These are phyloP conservation scores for Lotmaria passim DNA, from an alignment of 208 protist species.

Conservation along the genomic window DNA sequence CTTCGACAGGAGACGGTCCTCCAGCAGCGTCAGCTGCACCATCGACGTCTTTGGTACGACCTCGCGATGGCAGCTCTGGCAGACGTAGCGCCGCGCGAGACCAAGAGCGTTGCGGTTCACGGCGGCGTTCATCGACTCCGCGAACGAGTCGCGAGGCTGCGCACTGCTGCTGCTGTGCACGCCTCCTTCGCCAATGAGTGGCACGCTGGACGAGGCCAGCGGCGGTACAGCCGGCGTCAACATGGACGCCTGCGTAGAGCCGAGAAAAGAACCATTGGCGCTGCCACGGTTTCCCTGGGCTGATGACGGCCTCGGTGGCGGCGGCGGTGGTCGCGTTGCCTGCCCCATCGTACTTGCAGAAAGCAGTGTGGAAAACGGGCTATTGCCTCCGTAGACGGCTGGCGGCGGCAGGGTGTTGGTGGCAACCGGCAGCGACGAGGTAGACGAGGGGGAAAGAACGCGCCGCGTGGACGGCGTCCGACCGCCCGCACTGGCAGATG, in stretches of 20 bases:
- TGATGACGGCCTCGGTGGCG: neutral
- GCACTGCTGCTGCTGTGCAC: neutral
- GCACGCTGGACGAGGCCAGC: slow-evolving; percentile 1
- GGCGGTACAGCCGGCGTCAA: slow-evolving; percentile 8
- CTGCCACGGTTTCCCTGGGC: neutral
- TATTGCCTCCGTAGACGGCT: neutral
- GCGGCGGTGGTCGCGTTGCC: neutral
- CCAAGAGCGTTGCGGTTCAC: neutral
- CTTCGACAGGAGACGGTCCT: slow-evolving; percentile 8
- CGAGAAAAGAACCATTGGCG: slow-evolving; percentile 13
- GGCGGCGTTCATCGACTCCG: slow-evolving; percentile 6
- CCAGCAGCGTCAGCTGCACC: slow-evolving; percentile 15
- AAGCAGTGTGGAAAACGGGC: neutral
- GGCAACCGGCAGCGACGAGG: neutral
- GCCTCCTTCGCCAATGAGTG: neutral
- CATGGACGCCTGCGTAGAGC: neutral
- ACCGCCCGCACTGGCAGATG: neutral
- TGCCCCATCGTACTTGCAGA: neutral
- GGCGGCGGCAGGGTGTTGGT: slow-evolving; percentile 14
- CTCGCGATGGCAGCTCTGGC: slow-evolving; percentile 24
- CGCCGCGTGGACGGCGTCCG: neutral
- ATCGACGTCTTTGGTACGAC: slow-evolving; percentile 27
- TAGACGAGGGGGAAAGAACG: neutral
- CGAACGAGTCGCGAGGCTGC: slow-evolving; percentile 2
- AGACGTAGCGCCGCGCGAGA: slow-evolving; percentile 23